Evolutionary conservation across 2,329 filamentous ascomycete genomes (phyloP), one percentile per base, ranked within the genome.

Genomic region (Herpotrichia juniperi): DNA sequence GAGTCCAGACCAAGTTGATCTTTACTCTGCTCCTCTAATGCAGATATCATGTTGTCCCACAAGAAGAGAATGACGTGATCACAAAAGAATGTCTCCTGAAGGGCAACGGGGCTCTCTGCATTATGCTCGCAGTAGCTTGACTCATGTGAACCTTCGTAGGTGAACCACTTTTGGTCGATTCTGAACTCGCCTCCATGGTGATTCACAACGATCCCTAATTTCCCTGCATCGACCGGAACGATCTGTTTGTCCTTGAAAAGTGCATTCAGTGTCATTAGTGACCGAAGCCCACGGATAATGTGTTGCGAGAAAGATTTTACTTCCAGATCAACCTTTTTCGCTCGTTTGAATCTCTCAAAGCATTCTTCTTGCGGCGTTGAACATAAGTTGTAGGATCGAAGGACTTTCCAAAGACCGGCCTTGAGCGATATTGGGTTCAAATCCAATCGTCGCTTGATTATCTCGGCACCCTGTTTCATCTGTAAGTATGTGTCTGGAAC

Each of bases 1-100:
- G 8, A 8, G 17, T 16, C 9, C 17, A 9, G n/a, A 31, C 28
- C 28, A 31, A 9, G n/a, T 9, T 9, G n/a, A 9, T n/a, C 28
- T n/a, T 31, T n/a, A 9, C n/a, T n/a, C 8, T 32, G 12, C 2
- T 42, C 43, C 21, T 22, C 28, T 3, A 54, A 22, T 11, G 39
- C 24, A 3, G 51, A 39, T 1, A 59, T 34, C 34, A 59, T 52
- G 4, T 35, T 32, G 25, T 59, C 53, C 47, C 50, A 56, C 19
- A 58, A 11, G 22, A 42, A 37, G n/a, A 52, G 37, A 21, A 56
- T 42, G 17, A 28, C 44, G 28, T 59, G 53, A 19, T 59, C 53
- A 30, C 50, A 59, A 14, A 21, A 10, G 45, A 59, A 59, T 7
- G 31, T 10, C 2, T 31, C 12, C 5, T 17, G 7, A n/a, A n/a